These are phyloP conservation scores for Coprinopsis marcescibilis DNA, from an alignment of 768 basidiomycete species.

Conservation along the genomic window DNA sequence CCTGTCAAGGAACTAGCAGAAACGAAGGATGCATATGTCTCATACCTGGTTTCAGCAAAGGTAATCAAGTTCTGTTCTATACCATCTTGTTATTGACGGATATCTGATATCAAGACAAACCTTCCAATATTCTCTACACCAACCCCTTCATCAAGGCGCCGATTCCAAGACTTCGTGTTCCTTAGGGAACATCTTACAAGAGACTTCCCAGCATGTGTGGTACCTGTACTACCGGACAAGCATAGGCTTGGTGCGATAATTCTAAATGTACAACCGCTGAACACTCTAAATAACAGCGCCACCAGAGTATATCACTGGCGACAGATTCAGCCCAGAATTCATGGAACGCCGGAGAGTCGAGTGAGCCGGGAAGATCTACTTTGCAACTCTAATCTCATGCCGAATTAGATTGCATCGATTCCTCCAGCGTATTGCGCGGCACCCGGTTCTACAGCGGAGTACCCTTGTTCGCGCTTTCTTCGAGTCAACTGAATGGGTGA, in stretches of 20 bases:
- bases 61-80: slow-evolving; percentile 35
- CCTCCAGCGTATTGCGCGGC: slow-evolving; percentile 82
- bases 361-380: slow-evolving; percentile 38
- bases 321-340: slow-evolving; percentile 95
- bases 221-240: slow-evolving; percentile 94
- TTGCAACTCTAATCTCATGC: slow-evolving; percentile 3
- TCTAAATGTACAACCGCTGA: not conserved
- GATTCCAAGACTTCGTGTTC: slow-evolving; percentile 97
- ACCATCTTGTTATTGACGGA: not conserved
- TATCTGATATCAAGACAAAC: slow-evolving; percentile 62
- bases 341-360: slow-evolving; percentile 89
- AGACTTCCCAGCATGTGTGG: slow-evolving; percentile 97
- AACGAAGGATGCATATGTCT: slow-evolving; percentile 95
- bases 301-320: slow-evolving; percentile 94
- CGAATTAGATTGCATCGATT: slow-evolving; percentile 80
- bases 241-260: slow-evolving; percentile 78
- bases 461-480: slow-evolving; percentile 92
- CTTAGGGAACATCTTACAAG: slow-evolving; percentile 80
- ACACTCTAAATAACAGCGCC: slow-evolving; percentile 3
- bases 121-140: slow-evolving; percentile 76
- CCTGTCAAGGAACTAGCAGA: slow-evolving; percentile 95
- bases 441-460: slow-evolving; percentile 90
- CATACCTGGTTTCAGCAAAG: slow-evolving; percentile 86
- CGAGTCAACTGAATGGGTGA: slow-evolving; percentile 97
- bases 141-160: slow-evolving; percentile 72